Conservation (phyloP, 495 filamentous ascomycete species). For the Xylaria grammica region DNA sequence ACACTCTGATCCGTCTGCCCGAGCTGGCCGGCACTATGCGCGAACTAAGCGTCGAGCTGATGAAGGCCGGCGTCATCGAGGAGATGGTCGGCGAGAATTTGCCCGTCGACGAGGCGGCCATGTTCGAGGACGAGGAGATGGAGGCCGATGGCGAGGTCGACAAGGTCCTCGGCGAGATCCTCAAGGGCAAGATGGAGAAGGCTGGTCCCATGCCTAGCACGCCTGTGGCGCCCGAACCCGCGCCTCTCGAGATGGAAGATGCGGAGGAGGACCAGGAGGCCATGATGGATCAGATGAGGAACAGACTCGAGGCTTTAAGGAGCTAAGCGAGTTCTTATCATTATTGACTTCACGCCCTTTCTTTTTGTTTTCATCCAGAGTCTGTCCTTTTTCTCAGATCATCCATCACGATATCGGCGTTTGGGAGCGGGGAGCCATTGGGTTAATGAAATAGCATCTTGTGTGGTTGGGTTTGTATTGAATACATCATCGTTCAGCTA, state of each 20-base stretch:
- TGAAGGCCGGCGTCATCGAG: constrained; percentile 95
- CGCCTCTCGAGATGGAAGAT: constrained; percentile 63
- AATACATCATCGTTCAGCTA: constrained; percentile 8
- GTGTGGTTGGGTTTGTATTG: constrained; percentile 13
- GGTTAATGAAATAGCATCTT: constrained; percentile 24
- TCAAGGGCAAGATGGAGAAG: constrained; percentile 78
- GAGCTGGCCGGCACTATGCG: constrained; percentile 89
- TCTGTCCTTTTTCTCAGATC: constrained; percentile 17
- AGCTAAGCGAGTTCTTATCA: constrained; percentile 59
- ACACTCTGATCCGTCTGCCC: constrained; percentile 80
- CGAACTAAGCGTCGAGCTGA: constrained; percentile 84
- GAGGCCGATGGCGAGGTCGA: constrained; percentile 92
- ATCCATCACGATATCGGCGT: constrained; percentile 31
- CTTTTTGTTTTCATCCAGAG: neutral
- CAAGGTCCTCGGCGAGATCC: constrained; percentile 86
- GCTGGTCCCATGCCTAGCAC: constrained; percentile 61
- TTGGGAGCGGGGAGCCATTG: constrained; percentile 30
- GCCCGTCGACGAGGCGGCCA: constrained; percentile 65
- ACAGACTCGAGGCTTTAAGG: constrained; percentile 86
- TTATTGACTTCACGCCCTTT: neutral
- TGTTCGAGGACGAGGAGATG: constrained; percentile 80
- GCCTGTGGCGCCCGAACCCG: constrained; percentile 54
- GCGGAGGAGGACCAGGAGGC: constrained; percentile 86
- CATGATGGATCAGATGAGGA: constrained; percentile 91
- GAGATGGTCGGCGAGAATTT: constrained; percentile 91